A percentile compares a stretch with the other conserved stretches of the same genome.
phyloP scores from a whole-genome alignment of 2,329 filamentous ascomycete genomes.

The Epichloe festucae region DNA sequence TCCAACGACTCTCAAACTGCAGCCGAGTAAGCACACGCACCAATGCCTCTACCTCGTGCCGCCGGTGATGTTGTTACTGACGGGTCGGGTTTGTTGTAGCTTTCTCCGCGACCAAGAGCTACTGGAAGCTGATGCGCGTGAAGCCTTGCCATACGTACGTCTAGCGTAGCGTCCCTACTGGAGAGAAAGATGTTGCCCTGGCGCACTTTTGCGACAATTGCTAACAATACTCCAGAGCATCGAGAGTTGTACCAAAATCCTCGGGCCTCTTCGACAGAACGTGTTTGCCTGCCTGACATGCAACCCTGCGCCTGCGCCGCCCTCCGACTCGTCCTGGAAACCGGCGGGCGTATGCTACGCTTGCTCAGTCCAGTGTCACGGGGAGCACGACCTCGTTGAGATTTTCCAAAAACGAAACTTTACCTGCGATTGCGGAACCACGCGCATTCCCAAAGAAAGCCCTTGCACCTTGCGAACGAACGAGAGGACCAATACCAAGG shows the following conservation, averaged over 20 bases:
- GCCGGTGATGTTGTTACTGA: background rate
- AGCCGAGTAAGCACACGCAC: constrained; percentile 41
- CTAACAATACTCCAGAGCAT: constrained; percentile 53
- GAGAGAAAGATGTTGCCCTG: background rate
- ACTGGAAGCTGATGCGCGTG: constrained; percentile 87
- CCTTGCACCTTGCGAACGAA: constrained; percentile 69
- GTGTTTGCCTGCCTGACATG: constrained; percentile 92
- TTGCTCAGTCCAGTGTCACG: constrained; percentile 92
- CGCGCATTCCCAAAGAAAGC: constrained; percentile 54
- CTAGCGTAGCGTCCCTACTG: background rate
- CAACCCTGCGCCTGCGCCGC: constrained; percentile 61
- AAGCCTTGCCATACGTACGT: constrained; percentile 81
- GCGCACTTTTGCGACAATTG: constrained; percentile 10
- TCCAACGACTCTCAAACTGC: constrained; percentile 59
- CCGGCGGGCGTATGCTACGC: constrained; percentile 87
- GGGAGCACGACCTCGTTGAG: constrained; percentile 88
- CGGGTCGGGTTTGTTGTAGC: constrained; percentile 27
- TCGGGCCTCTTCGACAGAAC: constrained; percentile 75
- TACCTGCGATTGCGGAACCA: constrained; percentile 90
- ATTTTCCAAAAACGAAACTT: constrained; percentile 94
- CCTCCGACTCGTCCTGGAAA: constrained; percentile 37
- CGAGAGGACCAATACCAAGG: constrained; percentile 59
- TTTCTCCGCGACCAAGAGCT: constrained; percentile 83
- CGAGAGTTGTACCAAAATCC: constrained; percentile 79
- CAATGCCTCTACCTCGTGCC: background rate